Evolutionary conservation across 805 yeast species (phyloP), one percentile per base, ranked within the genome.

Genomic region (Teunomyces gatunensis): DNA sequence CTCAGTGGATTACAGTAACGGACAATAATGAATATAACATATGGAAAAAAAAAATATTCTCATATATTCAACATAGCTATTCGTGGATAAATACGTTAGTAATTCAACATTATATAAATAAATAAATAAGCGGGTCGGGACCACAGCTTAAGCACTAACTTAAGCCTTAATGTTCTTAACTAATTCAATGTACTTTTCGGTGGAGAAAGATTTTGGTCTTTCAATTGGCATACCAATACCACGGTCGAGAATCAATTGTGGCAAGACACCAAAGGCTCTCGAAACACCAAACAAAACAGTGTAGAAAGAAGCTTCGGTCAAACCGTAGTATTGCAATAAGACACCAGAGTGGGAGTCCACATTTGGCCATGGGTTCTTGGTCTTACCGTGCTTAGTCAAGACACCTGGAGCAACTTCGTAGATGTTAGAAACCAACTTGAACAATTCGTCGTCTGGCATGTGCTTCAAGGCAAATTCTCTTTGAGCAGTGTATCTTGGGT

Each of bases 331-430:
- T 63, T 84, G 83, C 73, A 87, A 84, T 54, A 87, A 71, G 42
- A 86, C 86, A 56, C 94, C 94, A 17, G 89, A 82, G 58, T 83
- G 80, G 39, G 90, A 82, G 69, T 87, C 94, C 54, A 87, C 94
- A 64, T 87, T 87, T 52, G 94, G 94, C 78, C 78, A 84, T 54
- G 94, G 94, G 75, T 87, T 87, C 75, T 85, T 83, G 64, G 91
- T 85, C 76, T 87, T 87, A 50, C 94, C 92, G 70, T 87, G 92
- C 70, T 82, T 70, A 54, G 79, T 81, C 60, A 87, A 73, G 37
- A 87, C 91, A 50, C 77, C 79, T 47, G 94, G 92, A 29, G 90
- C 92, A 51, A 86, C 78, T 58, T 80, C 75, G 60, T 84, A 82
- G 49, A 85, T 71, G 66, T 78, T 76, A 54, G 80, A 73, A 56